phyloP scores from a whole-genome alignment of 2,329 filamentous ascomycete genomes.

The Periconia macrospinosa region DNA sequence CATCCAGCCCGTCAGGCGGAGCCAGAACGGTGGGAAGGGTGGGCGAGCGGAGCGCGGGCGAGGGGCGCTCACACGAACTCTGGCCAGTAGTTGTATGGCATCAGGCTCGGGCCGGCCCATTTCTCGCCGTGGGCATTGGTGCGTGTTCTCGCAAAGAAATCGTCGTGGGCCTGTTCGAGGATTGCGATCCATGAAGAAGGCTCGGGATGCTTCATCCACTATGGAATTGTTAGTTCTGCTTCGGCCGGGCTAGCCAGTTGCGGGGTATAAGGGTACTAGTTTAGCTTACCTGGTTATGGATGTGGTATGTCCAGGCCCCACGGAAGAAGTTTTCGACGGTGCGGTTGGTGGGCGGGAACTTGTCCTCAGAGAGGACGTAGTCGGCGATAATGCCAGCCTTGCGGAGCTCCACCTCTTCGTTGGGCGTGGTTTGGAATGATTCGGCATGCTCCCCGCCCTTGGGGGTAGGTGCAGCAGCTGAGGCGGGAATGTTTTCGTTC shows the following conservation, averaged over 20 bases:
- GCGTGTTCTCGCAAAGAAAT: slow-evolving; percentile 54
- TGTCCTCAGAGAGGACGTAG: slow-evolving; percentile 54
- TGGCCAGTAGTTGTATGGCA: slow-evolving; percentile 54
- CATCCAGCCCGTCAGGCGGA: background rate
- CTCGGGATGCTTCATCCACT: slow-evolving; percentile 61
- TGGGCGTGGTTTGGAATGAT: slow-evolving; percentile 44
- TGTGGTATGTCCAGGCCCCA: slow-evolving; percentile 60
- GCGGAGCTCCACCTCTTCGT: slow-evolving; percentile 45
- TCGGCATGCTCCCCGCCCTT: slow-evolving; percentile 32
- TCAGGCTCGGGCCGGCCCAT: slow-evolving; percentile 53
- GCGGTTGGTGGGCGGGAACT: slow-evolving; percentile 59
- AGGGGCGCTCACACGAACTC: slow-evolving; percentile 48
- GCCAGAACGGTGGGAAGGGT: slow-evolving; percentile 8
- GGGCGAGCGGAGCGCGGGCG: slow-evolving; percentile 1
- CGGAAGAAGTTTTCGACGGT: slow-evolving; percentile 60
- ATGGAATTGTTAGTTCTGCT: slow-evolving; percentile 21
- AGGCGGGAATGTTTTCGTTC: slow-evolving; percentile 27
- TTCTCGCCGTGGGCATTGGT: slow-evolving; percentile 58
- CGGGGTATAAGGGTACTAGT: background rate
- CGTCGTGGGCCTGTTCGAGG: slow-evolving; percentile 57
- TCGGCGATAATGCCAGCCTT: slow-evolving; percentile 45
- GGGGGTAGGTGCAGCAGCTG: slow-evolving; percentile 29
- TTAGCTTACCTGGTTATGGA: slow-evolving; percentile 57
- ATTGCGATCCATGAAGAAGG: slow-evolving; percentile 59
- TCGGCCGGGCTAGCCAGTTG: no score